Percentiles rank a stretch among this genome's conserved stretches.
Evolutionary conservation across 2,329 filamentous ascomycete genomes (phyloP).

Genomic region (Fusarium armeniacum): DNA sequence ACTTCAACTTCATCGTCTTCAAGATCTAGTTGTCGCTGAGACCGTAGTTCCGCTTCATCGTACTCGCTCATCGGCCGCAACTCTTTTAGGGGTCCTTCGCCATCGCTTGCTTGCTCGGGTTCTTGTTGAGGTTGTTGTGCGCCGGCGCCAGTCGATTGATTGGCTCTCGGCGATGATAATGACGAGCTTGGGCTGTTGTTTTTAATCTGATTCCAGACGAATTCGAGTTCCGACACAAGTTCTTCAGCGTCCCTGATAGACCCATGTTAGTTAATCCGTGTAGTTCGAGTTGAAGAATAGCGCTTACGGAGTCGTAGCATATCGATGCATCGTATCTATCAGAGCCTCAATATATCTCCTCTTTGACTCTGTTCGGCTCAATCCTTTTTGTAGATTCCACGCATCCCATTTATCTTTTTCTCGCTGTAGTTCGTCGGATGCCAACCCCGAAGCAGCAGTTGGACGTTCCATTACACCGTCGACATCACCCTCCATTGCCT

Average conservation of each 20-base stretch:
- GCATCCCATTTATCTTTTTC: slow-evolving; percentile 88
- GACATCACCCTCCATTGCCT: slow-evolving; percentile 98
- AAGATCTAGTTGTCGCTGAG: slow-evolving; percentile 62
- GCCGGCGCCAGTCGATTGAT: slow-evolving; percentile 48
- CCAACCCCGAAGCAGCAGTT: slow-evolving; percentile 61
- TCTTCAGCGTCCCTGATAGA: slow-evolving; percentile 79
- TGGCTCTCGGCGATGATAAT: slow-evolving; percentile 67
- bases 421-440: slow-evolving; percentile 67
- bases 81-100: slow-evolving; percentile 74
- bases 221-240: slow-evolving; percentile 94
- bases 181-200: slow-evolving; percentile 80
- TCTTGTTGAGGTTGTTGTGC: slow-evolving; percentile 61
- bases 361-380: slow-evolving; percentile 93
- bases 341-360: slow-evolving; percentile 92
- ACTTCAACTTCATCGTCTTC: slow-evolving; percentile 62
- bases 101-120: slow-evolving; percentile 63
- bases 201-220: slow-evolving; percentile 99
- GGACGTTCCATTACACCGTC: slow-evolving; percentile 94
- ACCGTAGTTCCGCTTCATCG: slow-evolving; percentile 74
- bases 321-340: slow-evolving; percentile 96
- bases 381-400: slow-evolving; percentile 88
- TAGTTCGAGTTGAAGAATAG: slow-evolving; percentile 2
- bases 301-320: slow-evolving; percentile 84
- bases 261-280: slow-evolving; percentile 38
- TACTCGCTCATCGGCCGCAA: slow-evolving; percentile 89